Conservation (phyloP, 306 rosid genomes). For the Purshia tridentata region DNA sequence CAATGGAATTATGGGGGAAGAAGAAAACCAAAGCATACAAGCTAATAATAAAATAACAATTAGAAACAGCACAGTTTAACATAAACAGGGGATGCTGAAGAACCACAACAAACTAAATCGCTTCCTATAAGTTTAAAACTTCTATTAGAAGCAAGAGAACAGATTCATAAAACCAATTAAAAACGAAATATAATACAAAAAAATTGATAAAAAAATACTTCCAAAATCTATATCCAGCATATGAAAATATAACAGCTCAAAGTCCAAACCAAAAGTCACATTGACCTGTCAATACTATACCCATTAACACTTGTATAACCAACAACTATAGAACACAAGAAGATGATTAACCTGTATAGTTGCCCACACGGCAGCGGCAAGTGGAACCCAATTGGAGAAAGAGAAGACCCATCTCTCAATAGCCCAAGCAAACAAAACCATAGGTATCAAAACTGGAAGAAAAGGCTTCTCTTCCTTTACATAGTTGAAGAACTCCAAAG, state of each 20-base stretch:
- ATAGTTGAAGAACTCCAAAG: conserved; percentile 49
- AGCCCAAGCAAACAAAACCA: conserved; percentile 69
- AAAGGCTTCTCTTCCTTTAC: conserved; percentile 52
- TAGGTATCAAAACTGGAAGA: conserved; percentile 54
- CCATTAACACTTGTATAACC: not conserved
- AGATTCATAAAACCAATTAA: not conserved
- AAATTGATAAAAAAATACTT: not conserved
- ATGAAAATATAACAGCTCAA: not conserved
- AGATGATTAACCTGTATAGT: conserved; percentile 66
- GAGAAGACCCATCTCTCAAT: conserved; percentile 86
- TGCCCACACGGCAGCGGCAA: conserved; percentile 72
- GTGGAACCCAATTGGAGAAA: conserved; percentile 83
- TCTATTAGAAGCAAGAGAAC: not conserved
- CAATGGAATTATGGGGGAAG: too few species aligned
- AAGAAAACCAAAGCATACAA: too few species aligned
- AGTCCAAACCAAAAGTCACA: conserved; percentile 1
- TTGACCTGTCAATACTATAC: not conserved
- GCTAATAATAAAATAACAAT: too few species aligned
- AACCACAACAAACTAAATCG: not conserved
- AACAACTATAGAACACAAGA: not conserved
- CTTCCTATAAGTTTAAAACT: not conserved
- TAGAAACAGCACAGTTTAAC: too few species aligned
- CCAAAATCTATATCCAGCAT: too few species aligned
- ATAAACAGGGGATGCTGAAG: too few species aligned
- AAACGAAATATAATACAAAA: not conserved